Percentiles rank a stretch among this genome's conserved stretches.
Conservation (phyloP, 2,329 filamentous ascomycete genomes). For the Gremmenia infestans region DNA sequence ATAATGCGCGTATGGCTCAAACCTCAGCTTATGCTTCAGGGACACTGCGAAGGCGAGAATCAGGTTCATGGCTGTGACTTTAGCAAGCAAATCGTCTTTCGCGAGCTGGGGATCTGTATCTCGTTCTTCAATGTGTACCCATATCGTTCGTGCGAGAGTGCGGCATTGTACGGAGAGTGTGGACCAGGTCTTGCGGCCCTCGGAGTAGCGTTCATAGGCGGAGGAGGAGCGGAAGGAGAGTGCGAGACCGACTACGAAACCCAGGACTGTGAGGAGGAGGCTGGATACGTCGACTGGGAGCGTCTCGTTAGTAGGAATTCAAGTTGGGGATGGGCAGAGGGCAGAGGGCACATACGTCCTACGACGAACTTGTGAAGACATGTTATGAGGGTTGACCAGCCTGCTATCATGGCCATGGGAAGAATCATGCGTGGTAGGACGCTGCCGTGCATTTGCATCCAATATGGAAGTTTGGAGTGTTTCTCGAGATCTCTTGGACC, state of each 20-base stretch:
- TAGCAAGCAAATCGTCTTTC: conserved; percentile 65
- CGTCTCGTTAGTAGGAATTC: neutral
- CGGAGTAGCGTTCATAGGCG: conserved; percentile 66
- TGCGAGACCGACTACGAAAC: conserved; percentile 77
- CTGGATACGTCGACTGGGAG: conserved; percentile 50
- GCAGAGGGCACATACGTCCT: conserved; percentile 12
- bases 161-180: conserved; percentile 57
- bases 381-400: conserved; percentile 64
- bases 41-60: conserved; percentile 72
- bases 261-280: conserved; percentile 69
- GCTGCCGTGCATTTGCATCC: conserved; percentile 71
- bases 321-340: neutral
- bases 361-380: conserved; percentile 45
- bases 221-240: conserved; percentile 73
- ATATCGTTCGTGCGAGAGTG: conserved; percentile 71
- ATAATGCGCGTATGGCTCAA: conserved; percentile 76
- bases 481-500: conserved; percentile 65
- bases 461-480: conserved; percentile 73
- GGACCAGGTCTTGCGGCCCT: conserved; percentile 60
- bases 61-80: conserved; percentile 65
- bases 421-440: conserved; percentile 70
- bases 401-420: conserved; percentile 56
- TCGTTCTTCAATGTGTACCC: conserved; percentile 68
- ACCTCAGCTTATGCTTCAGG: conserved; percentile 77
- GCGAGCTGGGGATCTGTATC: conserved; percentile 38